These are phyloP conservation scores for Yamadazyma olivae DNA, from an alignment of 805 yeast species.

Conservation along the genomic window DNA sequence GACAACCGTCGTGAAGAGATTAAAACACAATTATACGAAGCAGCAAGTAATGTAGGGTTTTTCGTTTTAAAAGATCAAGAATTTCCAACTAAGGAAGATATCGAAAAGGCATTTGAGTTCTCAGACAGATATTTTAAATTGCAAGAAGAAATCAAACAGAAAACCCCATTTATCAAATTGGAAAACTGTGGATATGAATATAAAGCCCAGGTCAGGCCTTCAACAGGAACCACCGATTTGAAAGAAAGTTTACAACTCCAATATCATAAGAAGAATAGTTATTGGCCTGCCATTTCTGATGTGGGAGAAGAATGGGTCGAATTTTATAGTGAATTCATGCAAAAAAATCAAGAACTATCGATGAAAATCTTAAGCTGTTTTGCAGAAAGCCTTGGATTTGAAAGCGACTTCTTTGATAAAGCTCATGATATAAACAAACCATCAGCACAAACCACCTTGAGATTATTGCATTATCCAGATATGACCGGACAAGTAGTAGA, in stretches of 20 bases:
- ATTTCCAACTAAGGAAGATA: conserved; percentile 24
- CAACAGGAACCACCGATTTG: conserved; percentile 30
- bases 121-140: conserved; percentile 20
- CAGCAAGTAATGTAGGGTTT: conserved; percentile 28
- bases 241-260: conserved; percentile 31
- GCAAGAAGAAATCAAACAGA: conserved; percentile 20
- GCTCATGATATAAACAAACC: conserved; percentile 22
- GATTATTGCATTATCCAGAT: conserved; percentile 30
- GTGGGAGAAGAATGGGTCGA: conserved; percentile 24
- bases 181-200: conserved; percentile 32
- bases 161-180: conserved; percentile 26
- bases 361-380: conserved; percentile 11
- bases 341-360: conserved; percentile 3
- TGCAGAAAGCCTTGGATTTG: conserved; percentile 27
- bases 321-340: conserved; percentile 3
- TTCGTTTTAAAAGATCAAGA: conserved; percentile 28
- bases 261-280: conserved; percentile 22
- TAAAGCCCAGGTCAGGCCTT: conserved; percentile 30
- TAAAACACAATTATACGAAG: conserved; percentile 23
- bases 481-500: conserved; percentile 19
- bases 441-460: conserved; percentile 31
- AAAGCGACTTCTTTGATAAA: conserved; percentile 20
- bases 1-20: conserved; percentile 25
- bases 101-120: conserved; percentile 21
- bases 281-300: conserved; percentile 29